Evolutionary conservation across 768 basidiomycete species (phyloP).

Genomic region (Agaricus sinodeliciosus): DNA sequence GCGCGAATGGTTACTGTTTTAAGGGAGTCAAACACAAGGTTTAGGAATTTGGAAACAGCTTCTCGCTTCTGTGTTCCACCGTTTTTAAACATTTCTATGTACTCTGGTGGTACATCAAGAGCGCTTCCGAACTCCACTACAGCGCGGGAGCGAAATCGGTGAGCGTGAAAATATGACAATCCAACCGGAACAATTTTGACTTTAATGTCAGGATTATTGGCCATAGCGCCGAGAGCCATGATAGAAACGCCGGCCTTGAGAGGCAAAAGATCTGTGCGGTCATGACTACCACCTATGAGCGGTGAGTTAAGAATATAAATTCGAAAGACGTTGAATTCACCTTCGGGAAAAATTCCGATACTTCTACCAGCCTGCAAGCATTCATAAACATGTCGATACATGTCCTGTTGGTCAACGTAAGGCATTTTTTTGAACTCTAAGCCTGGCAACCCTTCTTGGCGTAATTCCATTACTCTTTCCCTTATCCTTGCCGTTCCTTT

Average conservation of each 20-base stretch:
- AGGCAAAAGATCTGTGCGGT: slow-evolving; percentile 92
- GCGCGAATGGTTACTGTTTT: slow-evolving; percentile 95
- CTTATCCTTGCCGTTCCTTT: slow-evolving; percentile 62
- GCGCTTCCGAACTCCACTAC: slow-evolving; percentile 96
- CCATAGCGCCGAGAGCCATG: slow-evolving; percentile 98
- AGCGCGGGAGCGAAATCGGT: slow-evolving; percentile 91
- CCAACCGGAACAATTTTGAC: slow-evolving; percentile 92
- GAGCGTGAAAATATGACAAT: slow-evolving; percentile 67
- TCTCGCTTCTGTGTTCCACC: slow-evolving; percentile 87
- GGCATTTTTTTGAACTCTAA: slow-evolving; percentile 80
- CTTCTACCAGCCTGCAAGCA: slow-evolving; percentile 78
- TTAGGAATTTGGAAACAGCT: slow-evolving; percentile 83
- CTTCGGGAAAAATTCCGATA: slow-evolving; percentile 98
- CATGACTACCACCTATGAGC: slow-evolving; percentile 89
- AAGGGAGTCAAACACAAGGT: slow-evolving; percentile 86
- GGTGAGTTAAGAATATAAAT: not conserved
- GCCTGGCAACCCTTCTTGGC: slow-evolving; percentile 50
- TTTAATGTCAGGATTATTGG: slow-evolving; percentile 73
- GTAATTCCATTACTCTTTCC: slow-evolving; percentile 59
- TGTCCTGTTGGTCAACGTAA: slow-evolving; percentile 87
- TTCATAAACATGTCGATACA: slow-evolving; percentile 92
- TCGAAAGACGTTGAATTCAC: slow-evolving; percentile 27
- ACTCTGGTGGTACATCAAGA: slow-evolving; percentile 83
- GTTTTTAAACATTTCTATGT: slow-evolving; percentile 85
- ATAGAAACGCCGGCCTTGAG: slow-evolving; percentile 96